These are phyloP conservation scores for Centella asiatica DNA, from an alignment of 129 eudicot genomes.

Conservation along the genomic window DNA sequence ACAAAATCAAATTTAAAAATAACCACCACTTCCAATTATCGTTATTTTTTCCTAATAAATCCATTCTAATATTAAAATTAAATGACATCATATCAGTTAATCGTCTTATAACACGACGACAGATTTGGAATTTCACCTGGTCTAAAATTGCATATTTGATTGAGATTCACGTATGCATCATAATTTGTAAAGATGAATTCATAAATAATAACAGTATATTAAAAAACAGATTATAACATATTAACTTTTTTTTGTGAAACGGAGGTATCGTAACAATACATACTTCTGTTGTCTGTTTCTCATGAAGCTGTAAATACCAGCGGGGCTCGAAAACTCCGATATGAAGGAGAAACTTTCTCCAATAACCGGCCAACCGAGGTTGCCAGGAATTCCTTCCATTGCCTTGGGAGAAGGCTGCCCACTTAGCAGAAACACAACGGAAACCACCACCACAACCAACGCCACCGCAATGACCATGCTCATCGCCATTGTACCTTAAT, in stretches of 20 bases:
- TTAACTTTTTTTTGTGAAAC: neutral
- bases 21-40: no score
- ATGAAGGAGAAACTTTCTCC: slow-evolving; percentile 64
- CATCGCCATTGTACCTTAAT: slow-evolving; percentile 19
- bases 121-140: no score
- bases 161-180: no score
- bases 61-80: no score
- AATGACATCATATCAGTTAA: no score
- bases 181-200: neutral
- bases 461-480: slow-evolving; percentile 23
- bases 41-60: no score
- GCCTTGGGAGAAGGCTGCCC: slow-evolving; percentile 39
- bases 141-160: no score
- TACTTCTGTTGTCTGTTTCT: slow-evolving; percentile 62
- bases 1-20: no score
- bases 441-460: slow-evolving; percentile 12
- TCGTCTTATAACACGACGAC: no score
- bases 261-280: neutral
- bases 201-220: no score
- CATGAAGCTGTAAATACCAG: slow-evolving; percentile 67
- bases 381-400: slow-evolving; percentile 66
- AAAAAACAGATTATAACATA: neutral
- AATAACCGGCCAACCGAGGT: slow-evolving; percentile 65
- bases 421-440: slow-evolving; percentile 15
- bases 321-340: slow-evolving; percentile 59